Evolutionary conservation across 371 early-diverging fungal species (phyloP).

Genomic region (Rhizopus arrhizus): DNA sequence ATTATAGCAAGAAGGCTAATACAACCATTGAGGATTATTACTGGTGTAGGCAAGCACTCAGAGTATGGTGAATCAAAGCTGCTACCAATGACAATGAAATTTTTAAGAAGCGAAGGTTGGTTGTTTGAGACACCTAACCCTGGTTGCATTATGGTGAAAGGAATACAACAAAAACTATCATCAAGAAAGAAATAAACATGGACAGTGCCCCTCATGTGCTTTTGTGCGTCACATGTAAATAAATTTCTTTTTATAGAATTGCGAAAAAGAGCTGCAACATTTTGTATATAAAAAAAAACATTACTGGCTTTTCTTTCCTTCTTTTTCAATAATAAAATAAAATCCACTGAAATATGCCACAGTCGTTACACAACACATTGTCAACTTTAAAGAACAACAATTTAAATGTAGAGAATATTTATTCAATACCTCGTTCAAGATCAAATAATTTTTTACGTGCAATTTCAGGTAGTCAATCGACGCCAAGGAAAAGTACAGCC

Average conservation of each 20-base stretch:
- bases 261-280: too few species aligned
- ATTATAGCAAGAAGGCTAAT: constrained; percentile 34
- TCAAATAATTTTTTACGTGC: constrained; percentile 20
- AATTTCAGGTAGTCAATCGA: constrained; percentile 6
- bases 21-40: constrained; percentile 63
- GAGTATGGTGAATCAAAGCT: constrained; percentile 57
- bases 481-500: neutral
- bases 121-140: constrained; percentile 53
- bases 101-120: constrained; percentile 62
- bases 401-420: constrained; percentile 7
- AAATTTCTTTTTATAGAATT: too few species aligned
- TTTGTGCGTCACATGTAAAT: too few species aligned
- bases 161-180: constrained; percentile 15
- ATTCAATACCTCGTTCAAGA: constrained; percentile 10
- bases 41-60: constrained; percentile 70
- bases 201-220: too few species aligned
- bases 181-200: neutral
- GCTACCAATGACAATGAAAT: constrained; percentile 54
- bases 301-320: neutral
- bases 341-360: constrained; percentile 6
- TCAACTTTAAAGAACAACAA: constrained; percentile 16
- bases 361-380: constrained; percentile 15
- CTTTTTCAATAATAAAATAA: neutral
- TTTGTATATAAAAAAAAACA: too few species aligned
- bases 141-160: constrained; percentile 52